Evolutionary conservation across 1,139 yeast species (phyloP), one percentile per base, ranked within the genome.

Genomic region (Debaryomycetaceae sp.): DNA sequence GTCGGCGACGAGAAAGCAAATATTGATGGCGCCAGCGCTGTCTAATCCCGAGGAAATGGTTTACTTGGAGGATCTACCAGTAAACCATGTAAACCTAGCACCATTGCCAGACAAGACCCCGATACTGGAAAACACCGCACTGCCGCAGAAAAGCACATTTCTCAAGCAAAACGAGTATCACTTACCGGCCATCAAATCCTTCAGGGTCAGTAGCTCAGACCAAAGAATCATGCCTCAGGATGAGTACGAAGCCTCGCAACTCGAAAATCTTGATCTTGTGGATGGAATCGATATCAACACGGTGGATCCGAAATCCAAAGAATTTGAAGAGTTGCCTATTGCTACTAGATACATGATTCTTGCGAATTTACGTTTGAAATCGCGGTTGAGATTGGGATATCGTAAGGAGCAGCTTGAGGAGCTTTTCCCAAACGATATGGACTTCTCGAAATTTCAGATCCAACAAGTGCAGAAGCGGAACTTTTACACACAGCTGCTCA

Each of bases 361-460:
- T 16, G 83, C 90, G 8, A 85, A 85, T 32, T 68, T 93, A 13
- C 55, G 99, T 32, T 58, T 86, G 22, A 68, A 85, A 37, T 87
- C 97, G 0, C 60, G 99, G 32, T 68, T 92, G 49, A 75, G 99
- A 58, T 79, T 92, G 94, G 99, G 99, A 0, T 85, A 80, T 46
- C 67, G 87, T 0, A 83, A 85, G 35, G 90, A 82, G 12, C 96
- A 92, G 45, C 58, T 92, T 18, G 82, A 83, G 39, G 60, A 69
- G 4, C 58, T 85, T 34, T 92, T 90, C 43, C 92, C 95, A 0
- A 68, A 82, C 44, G 73, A 86, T 32, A 68, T 83, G 73, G 96
- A 86, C 35, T 92, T 92, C 45, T 86, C 96, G 13, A 77, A 71
- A 43, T 92, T 92, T 50, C 99, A 92, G 51, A 82, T 92, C 36